Conservation (phyloP, 768 basidiomycete genomes). For the Coprinopsis sp. region DNA sequence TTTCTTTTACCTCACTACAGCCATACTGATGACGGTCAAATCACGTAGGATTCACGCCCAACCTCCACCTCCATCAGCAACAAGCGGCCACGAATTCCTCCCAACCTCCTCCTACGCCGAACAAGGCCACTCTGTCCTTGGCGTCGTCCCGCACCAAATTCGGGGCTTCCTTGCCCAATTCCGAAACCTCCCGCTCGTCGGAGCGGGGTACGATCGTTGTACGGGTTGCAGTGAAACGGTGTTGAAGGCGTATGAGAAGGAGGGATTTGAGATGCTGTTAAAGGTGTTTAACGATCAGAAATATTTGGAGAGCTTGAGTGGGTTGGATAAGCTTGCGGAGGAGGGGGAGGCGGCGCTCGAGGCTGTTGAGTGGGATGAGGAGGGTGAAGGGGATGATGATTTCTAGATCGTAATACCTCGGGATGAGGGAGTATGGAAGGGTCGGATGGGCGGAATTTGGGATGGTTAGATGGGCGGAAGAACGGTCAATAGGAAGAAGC, state of each 20-base stretch:
- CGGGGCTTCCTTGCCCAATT: conserved; percentile 89
- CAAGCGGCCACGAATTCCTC: conserved; percentile 24
- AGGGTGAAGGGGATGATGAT: conserved; percentile 40
- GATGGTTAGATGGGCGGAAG: no score
- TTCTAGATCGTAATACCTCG: no score
- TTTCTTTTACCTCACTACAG: no score
- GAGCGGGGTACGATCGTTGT: conserved; percentile 81
- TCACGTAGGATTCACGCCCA: conserved; percentile 48
- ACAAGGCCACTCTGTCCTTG: conserved; percentile 52
- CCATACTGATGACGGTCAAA: no score
- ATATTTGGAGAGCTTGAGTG: conserved; percentile 71
- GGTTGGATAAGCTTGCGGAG: conserved; percentile 69
- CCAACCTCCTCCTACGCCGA: conserved; percentile 23
- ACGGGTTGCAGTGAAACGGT: conserved; percentile 88
- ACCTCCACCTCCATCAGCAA: conserved; percentile 56
- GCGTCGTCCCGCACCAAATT: conserved; percentile 90
- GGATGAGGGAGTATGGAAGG: no score
- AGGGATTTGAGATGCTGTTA: conserved; percentile 78
- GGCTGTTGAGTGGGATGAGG: conserved; percentile 74
- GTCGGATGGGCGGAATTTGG: no score
- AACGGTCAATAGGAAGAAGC: no score
- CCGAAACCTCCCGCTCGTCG: conserved; percentile 76
- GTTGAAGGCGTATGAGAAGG: conserved; percentile 71
- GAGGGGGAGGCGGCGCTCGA: conserved; percentile 73
- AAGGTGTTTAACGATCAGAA: conserved; percentile 79